phyloP scores from a whole-genome alignment of 225 moss, liverwort and hornwort genomes.

The Polytrichum formosum region DNA sequence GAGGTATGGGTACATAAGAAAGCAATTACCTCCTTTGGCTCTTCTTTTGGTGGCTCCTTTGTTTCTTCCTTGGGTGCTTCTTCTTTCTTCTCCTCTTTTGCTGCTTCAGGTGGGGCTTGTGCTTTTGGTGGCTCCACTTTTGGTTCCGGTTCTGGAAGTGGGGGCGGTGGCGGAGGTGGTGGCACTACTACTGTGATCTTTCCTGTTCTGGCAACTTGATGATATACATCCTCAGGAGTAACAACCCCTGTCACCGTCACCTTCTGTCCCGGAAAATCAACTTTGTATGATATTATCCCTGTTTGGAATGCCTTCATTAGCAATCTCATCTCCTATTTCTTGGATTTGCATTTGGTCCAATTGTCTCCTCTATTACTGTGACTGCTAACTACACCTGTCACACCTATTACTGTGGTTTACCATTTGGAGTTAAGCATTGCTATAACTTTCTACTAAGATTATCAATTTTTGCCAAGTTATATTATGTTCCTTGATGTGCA shows the following conservation, averaged over 20 bases:
- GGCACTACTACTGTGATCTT: conserved; percentile 54
- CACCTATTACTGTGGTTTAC: too few relatives aligned
- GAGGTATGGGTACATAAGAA: too few relatives aligned
- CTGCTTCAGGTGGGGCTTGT: conserved; percentile 1
- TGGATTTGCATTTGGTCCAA: not conserved
- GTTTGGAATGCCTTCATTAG: conserved; percentile 1
- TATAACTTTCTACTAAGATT: too few relatives aligned
- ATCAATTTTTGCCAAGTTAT: too few relatives aligned
- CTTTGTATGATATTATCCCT: conserved; percentile 37
- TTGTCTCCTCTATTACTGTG: too few relatives aligned
- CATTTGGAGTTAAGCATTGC: too few relatives aligned
- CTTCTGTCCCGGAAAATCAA: conserved; percentile 51
- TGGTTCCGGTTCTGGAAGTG: not conserved
- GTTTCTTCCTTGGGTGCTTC: conserved; percentile 1
- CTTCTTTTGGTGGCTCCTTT: conserved; percentile 8
- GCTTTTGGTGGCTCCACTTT: not conserved
- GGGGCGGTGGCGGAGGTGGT: conserved; percentile 25
- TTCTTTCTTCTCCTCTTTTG: conserved; percentile 11
- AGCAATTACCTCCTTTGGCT: conserved; percentile 9
- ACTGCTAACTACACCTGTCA: too few relatives aligned
- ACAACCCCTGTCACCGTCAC: conserved; percentile 42
- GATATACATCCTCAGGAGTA: conserved; percentile 50
- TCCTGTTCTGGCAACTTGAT: conserved; percentile 39
- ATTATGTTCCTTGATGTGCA: too few relatives aligned
- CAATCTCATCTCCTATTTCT: not conserved